Percentiles rank a stretch among this genome's conserved stretches.
Evolutionary conservation across 148 eudicot genomes (phyloP).

Genomic region (Rhododendron ovatum): DNA sequence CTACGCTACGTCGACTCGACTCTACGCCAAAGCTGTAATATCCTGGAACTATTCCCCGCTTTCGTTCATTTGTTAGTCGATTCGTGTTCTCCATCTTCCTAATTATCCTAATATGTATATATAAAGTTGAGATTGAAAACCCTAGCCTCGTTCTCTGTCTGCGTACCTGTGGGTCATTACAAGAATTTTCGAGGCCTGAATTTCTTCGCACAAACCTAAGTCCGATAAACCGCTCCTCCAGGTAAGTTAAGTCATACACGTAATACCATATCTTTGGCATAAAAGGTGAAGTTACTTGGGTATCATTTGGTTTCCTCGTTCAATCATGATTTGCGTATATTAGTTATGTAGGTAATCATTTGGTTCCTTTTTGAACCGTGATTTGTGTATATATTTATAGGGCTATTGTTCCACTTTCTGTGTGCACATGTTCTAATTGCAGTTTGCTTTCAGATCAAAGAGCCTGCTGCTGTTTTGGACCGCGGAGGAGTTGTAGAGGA

Average conservation of each 20-base stretch:
- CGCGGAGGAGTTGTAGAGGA: background rate
- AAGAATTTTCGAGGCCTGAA: background rate
- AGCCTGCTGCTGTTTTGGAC: background rate
- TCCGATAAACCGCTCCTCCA: background rate
- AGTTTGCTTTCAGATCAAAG: constrained; percentile 7
- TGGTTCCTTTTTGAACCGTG: background rate
- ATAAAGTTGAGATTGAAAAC: background rate
- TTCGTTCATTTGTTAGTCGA: background rate
- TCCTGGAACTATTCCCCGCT: background rate
- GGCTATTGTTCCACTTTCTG: background rate
- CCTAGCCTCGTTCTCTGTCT: background rate
- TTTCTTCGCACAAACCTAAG: background rate
- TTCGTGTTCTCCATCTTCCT: background rate
- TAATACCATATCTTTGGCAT: background rate
- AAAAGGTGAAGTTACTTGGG: background rate
- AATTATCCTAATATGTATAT: background rate
- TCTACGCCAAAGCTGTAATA: background rate
- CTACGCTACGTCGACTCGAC: too few species aligned
- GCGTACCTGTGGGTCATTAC: background rate
- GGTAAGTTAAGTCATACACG: background rate
- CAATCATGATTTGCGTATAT: background rate
- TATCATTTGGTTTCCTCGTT: background rate
- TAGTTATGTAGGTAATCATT: background rate
- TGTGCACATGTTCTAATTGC: background rate
- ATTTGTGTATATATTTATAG: background rate